Evolutionary conservation across 179 eudicot species (phyloP), one percentile per base, ranked within the genome.

Genomic region (Sideroxylon spinosum): DNA sequence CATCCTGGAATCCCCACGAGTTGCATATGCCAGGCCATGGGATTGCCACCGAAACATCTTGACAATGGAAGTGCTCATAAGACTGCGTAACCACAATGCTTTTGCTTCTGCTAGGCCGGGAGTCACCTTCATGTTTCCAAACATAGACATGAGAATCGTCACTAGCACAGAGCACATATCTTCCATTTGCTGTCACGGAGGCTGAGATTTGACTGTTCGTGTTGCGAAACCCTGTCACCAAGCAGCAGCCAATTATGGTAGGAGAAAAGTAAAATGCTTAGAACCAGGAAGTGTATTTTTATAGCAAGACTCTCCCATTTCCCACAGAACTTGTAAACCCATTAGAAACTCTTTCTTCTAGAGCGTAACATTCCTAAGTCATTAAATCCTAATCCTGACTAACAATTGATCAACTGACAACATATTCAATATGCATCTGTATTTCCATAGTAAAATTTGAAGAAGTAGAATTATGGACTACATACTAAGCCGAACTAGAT

Each of bases 201-300:
- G 97, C 96, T 5, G 97, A 88, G n/a, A 94, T 94, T 84, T 91
- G 98, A 87, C 98, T 94, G 85, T 85, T 91, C 25, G 97, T 81
- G 85, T 94, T 94, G 56, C 89, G 92, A 71, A 92, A 91, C 59
- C 98, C 97, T 94, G 83, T 74, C 69, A 85, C 4, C 71, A 68
- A 26, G 65, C 63, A 55, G 5, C 52, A 61, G 6, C 65, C 17
- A 64, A 20, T 71, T 46, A 60, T 23, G 63, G 25, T 20, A 60
- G 32, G 19, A 74, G 59, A 59, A 16, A 29, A 32, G 23, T 14
- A 59, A 19, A 59, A 59, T 14, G 63, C 63, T n/a, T n/a, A 7
- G 16, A 14, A 19, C 63, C 44, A 37, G 5, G 44, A 59, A 16
- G 16, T 59, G 19, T 59, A 59, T 19, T 19, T 16, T 16, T 7